phyloP scores from a whole-genome alignment of 148 eudicot genomes.

The Amaranthus hypochondriacus region DNA sequence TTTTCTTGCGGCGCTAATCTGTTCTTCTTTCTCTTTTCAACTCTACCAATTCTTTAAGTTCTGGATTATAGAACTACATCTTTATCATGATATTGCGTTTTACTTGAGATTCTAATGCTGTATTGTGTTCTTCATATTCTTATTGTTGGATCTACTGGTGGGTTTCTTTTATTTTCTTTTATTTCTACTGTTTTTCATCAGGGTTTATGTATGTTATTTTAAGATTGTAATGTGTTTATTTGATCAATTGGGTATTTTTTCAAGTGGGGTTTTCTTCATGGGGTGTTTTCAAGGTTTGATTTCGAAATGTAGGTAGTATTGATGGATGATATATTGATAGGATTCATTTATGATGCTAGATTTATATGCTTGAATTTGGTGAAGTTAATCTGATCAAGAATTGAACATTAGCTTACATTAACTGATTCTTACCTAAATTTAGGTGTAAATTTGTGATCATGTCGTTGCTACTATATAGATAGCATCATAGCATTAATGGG shows the following conservation, averaged over 20 bases:
- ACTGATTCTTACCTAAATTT: background rate
- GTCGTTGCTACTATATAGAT: background rate
- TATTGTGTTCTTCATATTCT: conserved; percentile 21
- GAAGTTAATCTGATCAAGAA: background rate
- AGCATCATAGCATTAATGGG: no score
- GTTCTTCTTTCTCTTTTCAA: no score
- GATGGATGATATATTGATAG: background rate
- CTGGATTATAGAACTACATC: no score
- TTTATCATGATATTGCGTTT: no score
- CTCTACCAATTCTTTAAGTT: no score
- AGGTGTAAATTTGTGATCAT: conserved; percentile 20
- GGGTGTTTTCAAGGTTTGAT: conserved; percentile 17
- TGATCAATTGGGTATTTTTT: background rate
- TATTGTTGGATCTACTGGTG: conserved; percentile 40
- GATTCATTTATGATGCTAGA: background rate
- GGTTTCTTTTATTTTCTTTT: background rate
- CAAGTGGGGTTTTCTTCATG: conserved; percentile 11
- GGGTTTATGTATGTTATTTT: no score
- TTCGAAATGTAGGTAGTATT: conserved; percentile 27
- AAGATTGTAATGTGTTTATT: no score
- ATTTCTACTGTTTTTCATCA: background rate
- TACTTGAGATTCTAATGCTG: conserved; percentile 30
- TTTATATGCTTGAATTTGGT: conserved; percentile 9
- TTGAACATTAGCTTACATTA: background rate
- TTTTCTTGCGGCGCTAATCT: no score